Evolutionary conservation across 2,329 filamentous ascomycete genomes (phyloP).

Genomic region (Alternaria gansuensis): DNA sequence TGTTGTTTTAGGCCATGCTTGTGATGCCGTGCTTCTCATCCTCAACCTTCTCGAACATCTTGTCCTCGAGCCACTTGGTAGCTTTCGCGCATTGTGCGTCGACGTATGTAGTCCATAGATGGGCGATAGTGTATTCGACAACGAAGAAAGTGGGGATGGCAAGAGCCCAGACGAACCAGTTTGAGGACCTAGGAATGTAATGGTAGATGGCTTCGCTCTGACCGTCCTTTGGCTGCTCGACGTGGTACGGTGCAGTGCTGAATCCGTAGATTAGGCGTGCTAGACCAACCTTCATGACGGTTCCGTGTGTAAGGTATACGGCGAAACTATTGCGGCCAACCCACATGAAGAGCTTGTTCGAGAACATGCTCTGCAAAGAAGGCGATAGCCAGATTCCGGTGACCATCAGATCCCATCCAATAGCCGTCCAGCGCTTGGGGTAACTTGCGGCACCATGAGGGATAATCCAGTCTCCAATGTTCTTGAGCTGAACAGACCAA

Average conservation of each 20-base stretch:
- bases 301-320: slow-evolving; percentile 65
- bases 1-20: slow-evolving; percentile 34
- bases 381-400: slow-evolving; percentile 63
- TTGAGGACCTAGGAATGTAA: slow-evolving; percentile 55
- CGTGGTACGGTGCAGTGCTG: slow-evolving; percentile 55
- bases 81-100: slow-evolving; percentile 60
- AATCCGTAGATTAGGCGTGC: slow-evolving; percentile 64
- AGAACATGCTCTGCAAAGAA: slow-evolving; percentile 59
- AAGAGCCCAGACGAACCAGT: slow-evolving; percentile 52
- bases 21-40: slow-evolving; percentile 49
- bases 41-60: slow-evolving; percentile 58
- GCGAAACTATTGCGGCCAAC: slow-evolving; percentile 65
- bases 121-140: slow-evolving; percentile 59
- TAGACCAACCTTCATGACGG: slow-evolving; percentile 61
- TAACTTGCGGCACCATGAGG: slow-evolving; percentile 58
- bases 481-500: slow-evolving; percentile 60
- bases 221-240: slow-evolving; percentile 52
- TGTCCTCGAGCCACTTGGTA: slow-evolving; percentile 60
- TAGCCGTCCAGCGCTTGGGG: slow-evolving; percentile 55
- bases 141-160: slow-evolving; percentile 59
- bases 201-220: slow-evolving; percentile 52
- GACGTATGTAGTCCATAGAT: slow-evolving; percentile 63
- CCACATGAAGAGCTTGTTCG: slow-evolving; percentile 62
- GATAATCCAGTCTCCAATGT: slow-evolving; percentile 57
- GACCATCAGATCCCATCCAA: slow-evolving; percentile 61